These are phyloP conservation scores for Umbelopsis vinacea DNA, from an alignment of 192 early-diverging fungal genomes.

Conservation along the genomic window DNA sequence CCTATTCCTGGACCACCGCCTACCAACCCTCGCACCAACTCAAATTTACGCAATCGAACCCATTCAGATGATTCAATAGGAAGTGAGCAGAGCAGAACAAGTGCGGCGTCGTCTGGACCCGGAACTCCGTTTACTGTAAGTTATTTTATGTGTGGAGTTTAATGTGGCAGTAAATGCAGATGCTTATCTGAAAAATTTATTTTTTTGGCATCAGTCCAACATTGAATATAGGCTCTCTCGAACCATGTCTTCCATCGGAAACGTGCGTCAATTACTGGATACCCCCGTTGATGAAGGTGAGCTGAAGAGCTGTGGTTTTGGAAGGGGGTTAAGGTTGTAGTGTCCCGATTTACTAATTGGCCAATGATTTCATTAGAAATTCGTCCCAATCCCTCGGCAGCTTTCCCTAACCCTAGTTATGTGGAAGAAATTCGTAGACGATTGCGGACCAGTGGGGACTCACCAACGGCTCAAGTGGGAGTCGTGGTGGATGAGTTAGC, in stretches of 20 bases:
- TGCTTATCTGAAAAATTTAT: not conserved
- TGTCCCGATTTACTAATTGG: not conserved
- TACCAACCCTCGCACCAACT: not conserved
- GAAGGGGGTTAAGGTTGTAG: too few species aligned
- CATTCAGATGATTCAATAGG: conserved; percentile 6
- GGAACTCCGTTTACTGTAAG: conserved; percentile 40
- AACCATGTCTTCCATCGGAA: conserved; percentile 34
- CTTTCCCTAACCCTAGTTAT: conserved; percentile 28
- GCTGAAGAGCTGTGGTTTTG: not conserved
- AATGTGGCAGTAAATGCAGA: not conserved
- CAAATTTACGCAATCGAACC: conserved; percentile 2
- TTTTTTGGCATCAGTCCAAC: conserved; percentile 19
- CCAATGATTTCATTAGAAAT: conserved; percentile 15
- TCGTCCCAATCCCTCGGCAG: conserved; percentile 10
- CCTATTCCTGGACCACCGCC: conserved; percentile 1
- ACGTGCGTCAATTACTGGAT: conserved; percentile 35
- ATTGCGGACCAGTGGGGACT: conserved; percentile 25
- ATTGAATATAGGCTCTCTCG: conserved; percentile 37
- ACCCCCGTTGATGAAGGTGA: conserved; percentile 31
- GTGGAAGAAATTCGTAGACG: conserved; percentile 35
- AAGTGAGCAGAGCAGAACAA: conserved; percentile 6
- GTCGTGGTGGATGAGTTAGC: conserved; percentile 41
- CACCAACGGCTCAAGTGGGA: conserved; percentile 36
- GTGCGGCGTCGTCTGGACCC: not conserved
- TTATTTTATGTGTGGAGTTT: not conserved